Conservation (phyloP, 495 filamentous ascomycete genomes). For the Neurospora tetraspora region DNA sequence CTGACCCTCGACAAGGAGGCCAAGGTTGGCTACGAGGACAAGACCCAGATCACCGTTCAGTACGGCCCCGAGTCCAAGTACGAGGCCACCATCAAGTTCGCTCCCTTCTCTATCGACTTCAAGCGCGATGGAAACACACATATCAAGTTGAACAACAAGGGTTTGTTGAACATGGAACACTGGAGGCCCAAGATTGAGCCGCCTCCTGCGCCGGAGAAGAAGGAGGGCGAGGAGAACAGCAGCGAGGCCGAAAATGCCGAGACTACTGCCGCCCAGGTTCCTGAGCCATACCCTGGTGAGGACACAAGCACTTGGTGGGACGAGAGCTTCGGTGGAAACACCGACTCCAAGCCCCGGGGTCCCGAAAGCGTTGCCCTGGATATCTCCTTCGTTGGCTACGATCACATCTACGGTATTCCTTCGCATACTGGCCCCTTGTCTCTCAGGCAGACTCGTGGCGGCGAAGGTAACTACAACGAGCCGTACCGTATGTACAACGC, state of each 20-base stretch:
- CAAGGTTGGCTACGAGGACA: slow-evolving; percentile 45
- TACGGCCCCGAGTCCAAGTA: slow-evolving; percentile 72
- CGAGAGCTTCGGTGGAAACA: slow-evolving; percentile 86
- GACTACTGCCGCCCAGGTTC: background rate
- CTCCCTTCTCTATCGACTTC: slow-evolving; percentile 79
- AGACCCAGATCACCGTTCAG: slow-evolving; percentile 59
- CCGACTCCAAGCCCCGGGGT: slow-evolving; percentile 78
- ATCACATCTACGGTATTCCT: slow-evolving; percentile 89
- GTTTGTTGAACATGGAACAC: slow-evolving; percentile 85
- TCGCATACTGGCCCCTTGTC: slow-evolving; percentile 84
- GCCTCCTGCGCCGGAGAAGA: slow-evolving; percentile 38
- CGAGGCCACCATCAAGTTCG: slow-evolving; percentile 70
- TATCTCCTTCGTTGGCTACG: slow-evolving; percentile 83
- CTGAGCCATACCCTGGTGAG: slow-evolving; percentile 19
- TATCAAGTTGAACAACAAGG: slow-evolving; percentile 77
- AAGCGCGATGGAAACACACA: slow-evolving; percentile 73
- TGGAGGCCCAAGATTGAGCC: slow-evolving; percentile 85
- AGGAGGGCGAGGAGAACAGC: slow-evolving; percentile 35
- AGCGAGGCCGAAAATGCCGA: slow-evolving; percentile 1
- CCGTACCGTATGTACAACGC: slow-evolving; percentile 96
- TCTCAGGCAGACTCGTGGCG: slow-evolving; percentile 81
- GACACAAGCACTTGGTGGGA: slow-evolving; percentile 97
- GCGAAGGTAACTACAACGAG: slow-evolving; percentile 71
- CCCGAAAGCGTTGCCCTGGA: slow-evolving; percentile 88
- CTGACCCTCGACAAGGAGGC: slow-evolving; percentile 58